Evolutionary conservation across 2,329 filamentous ascomycete species (phyloP), one percentile per base, ranked within the genome.

Genomic region (Paecilomyces sp.): DNA sequence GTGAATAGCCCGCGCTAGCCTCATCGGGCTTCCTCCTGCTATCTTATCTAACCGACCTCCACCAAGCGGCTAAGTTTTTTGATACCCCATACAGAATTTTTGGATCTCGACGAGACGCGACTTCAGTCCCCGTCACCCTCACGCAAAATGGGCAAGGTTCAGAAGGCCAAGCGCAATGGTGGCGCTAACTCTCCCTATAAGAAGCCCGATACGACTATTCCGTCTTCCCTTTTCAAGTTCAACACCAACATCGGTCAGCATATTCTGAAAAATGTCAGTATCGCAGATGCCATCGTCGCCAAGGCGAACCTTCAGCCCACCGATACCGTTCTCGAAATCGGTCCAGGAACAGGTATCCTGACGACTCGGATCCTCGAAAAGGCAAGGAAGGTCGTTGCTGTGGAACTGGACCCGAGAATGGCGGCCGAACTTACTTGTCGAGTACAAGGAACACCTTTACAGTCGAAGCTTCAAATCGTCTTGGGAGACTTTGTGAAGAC

Each of bases 341-440:
- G 93, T 65, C 91, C 92, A 5, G 92, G 92, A 70, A 93, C 90
- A 0, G 91, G 92, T 64, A 95, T 94, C 74, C 75, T 97, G 67
- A 97, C 93, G 0, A 88, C 94, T 28, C 85, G 91, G 61, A 97
- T 97, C 62, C 80, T 97, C 28, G 90, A 94, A 68, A 89, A 91
- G 64, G 91, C 91, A 24, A 92, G 92, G 75, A 90, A 90, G 61
- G 84, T 87, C 58, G 90, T 92, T 56, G 90, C 90, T 3, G 90
- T 97, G 56, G 94, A 99, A 79, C 83, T 97, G 74, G 94, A 99
- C 77, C 92, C 94, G 22, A 84, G 94, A 70, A 97, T 97, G 94
- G 92, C 91, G 12, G 93, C 93, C 61, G 94, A 97, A 78, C 84
- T 97, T 63, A 94, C 91, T 54, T 92, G 95, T 77, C 89, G 93